Evolutionary conservation across 1,139 yeast species (phyloP), one percentile per base, ranked within the genome.

Genomic region (Diutina neorugosa): DNA sequence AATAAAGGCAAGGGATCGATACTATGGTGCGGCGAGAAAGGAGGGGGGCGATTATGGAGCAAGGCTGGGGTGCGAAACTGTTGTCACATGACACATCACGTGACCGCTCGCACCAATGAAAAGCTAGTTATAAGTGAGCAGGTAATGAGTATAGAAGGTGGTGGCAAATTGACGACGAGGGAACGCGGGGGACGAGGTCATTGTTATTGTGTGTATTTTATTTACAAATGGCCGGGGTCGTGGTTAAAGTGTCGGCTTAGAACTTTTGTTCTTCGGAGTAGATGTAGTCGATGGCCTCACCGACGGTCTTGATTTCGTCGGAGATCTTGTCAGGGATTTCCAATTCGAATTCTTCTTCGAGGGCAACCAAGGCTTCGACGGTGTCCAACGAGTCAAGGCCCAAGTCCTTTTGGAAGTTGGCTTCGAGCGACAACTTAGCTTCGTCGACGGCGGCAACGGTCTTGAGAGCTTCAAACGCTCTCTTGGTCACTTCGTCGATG

Each of bases 321-420:
- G 87, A 81, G 56, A 81, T 75, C 65, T 79, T 78, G 67, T 82
- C 88, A 37, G 84, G 84, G 61, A 82, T 78, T 68, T 82, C 86
- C 65, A 82, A 72, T 65, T 82, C 87, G 60, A 82, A 82, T 67
- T 82, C 84, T 69, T 82, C 87, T 69, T 82, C 87, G 63, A 82
- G 78, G 55, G 86, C 86, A 62, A 82, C 87, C 60, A 82, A 71
- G 55, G 85, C 81, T 69, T 82, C 88, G 54, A 82, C 86, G 54
- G 86, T 80, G 62, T 82, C 88, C 59, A 82, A 74, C 6, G 88
- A 82, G 64, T 82, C 88, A 60, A 82, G 70, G n/a, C 84, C 84
- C 64, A 82, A 73, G 63, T 82, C 88, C 62, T 78, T 78, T 62
- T 76, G 77, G 68, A 80, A 80, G 55, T 80, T 74, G 43, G 83